Conservation (phyloP, 208 protist genomes). For the Spongospora subterranea region DNA sequence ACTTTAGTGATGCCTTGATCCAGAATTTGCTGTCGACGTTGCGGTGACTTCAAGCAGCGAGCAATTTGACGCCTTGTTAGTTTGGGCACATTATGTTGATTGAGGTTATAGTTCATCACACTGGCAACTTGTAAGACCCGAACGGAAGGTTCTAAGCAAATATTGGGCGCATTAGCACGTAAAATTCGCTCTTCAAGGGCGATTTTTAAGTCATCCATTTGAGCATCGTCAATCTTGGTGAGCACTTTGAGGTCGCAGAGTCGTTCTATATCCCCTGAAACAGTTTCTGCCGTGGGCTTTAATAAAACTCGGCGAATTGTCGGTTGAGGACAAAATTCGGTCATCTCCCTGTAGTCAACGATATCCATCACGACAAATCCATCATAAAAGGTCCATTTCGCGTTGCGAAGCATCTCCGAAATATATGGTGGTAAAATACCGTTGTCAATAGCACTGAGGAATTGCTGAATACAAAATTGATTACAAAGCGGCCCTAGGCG, state of each 20-base stretch:
- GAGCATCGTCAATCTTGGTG: background rate
- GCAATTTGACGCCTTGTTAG: constrained; percentile 22
- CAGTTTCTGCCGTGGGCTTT: background rate
- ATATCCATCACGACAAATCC: background rate
- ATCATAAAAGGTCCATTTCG: constrained; percentile 52
- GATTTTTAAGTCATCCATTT: constrained; percentile 16
- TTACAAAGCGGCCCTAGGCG: background rate
- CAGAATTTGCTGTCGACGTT: background rate
- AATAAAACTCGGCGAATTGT: background rate
- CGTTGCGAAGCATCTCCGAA: background rate
- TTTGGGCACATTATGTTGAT: background rate
- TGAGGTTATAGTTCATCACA: background rate
- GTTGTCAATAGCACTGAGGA: constrained; percentile 38
- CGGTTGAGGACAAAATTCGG: background rate
- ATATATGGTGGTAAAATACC: constrained; percentile 16
- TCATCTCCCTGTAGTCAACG: constrained; percentile 9
- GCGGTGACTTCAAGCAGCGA: constrained; percentile 8
- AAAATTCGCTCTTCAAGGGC: constrained; percentile 31
- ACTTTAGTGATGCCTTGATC: background rate
- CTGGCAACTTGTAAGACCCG: constrained; percentile 37
- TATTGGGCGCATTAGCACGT: background rate
- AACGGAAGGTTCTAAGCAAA: constrained; percentile 16
- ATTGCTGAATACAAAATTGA: constrained; percentile 21
- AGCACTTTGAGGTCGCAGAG: constrained; percentile 33
- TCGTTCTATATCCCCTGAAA: background rate